Base-by-base conservation (phyloP, 108 stramenopile genomes). In the Epipyxis sp. region DNA sequence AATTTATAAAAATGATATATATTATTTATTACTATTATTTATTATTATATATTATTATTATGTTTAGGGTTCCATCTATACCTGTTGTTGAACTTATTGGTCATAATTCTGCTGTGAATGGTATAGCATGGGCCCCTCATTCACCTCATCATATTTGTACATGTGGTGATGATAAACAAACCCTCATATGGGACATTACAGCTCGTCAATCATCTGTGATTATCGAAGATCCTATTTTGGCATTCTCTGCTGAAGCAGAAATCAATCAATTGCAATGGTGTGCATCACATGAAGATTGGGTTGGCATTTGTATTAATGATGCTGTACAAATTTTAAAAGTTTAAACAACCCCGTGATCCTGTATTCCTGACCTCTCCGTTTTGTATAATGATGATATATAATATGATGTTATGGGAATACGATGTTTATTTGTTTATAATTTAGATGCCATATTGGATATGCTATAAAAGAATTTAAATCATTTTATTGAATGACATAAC, bases 211-310 rank as follows among this genome's bases (percentile, higher is more conserved):
- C 6, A 20, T 13, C 6, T 50, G 46, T 50, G 6, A 20, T 90
- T 0, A 88, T 94, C 40, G 93, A 94, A 35, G 97, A 97, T 78
- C 98, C 98, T 0, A 97, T 99, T 72, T 86, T 99, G 59, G 97
- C 98, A 45, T 99, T 97, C 87, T 93, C 90, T 77, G 98, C 98
- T 0, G 91, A 94, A 50, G 92, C 88, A 35, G 95, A 95, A 82
- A 93, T 99, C 77, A 99, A 99, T 80, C 92, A 94, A 84, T 83
- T 99, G 69, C 93, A 94, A 78, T 99, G 98, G 98, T 90, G 91
- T 59, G 83, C 87, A 1, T 89, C 89, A 44, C 94, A 94, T 81
- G 94, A 95, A 0, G 97, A 99, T 82, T 98, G 96, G 95, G 90
- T 99, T 29, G 89, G 89, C 40, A 98, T 99, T 78, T 92, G 90